Conservation (phyloP, 371 early-diverging fungal species). For the Dinochytrium kinnereticum region DNA sequence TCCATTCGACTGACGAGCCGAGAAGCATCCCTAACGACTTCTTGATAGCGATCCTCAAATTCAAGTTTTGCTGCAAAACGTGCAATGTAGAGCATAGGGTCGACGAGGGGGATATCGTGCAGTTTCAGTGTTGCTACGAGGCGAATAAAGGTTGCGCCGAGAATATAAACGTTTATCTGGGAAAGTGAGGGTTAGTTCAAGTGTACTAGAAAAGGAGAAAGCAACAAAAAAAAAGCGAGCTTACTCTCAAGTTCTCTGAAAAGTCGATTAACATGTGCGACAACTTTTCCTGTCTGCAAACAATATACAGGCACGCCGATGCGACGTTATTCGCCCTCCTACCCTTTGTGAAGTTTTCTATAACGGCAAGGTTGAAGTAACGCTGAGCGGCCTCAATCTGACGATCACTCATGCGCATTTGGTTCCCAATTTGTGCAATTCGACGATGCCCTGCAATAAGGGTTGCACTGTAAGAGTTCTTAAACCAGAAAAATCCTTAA, state of each 20-base stretch:
- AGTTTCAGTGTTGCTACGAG: conserved; percentile 78
- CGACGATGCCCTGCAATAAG: conserved; percentile 35
- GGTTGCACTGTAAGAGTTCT: not conserved
- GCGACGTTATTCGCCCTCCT: conserved; percentile 85
- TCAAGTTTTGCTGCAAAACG: conserved; percentile 93
- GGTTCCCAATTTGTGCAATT: conserved; percentile 42
- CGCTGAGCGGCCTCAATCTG: conserved; percentile 89
- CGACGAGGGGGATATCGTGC: conserved; percentile 83
- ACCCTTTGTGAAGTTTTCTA: conserved; percentile 92
- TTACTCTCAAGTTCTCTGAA: conserved; percentile 64
- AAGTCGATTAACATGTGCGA: conserved; percentile 99
- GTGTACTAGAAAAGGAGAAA: no score
- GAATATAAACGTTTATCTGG: conserved; percentile 84
- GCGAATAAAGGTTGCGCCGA: conserved; percentile 92
- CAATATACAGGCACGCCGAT: conserved; percentile 97
- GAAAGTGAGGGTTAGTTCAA: not conserved
- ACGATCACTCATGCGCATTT: conserved; percentile 68
- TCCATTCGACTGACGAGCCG: conserved; percentile 96
- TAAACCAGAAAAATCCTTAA: not conserved
- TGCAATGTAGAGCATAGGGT: conserved; percentile 95
- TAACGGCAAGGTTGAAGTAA: conserved; percentile 92
- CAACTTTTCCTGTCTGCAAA: conserved; percentile 90
- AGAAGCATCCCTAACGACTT: conserved; percentile 82
- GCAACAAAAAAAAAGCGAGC: no score
- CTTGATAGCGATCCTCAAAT: conserved; percentile 77